These are phyloP conservation scores for Gorgonomyces haynaldii DNA, from an alignment of 192 early-diverging fungal species.

Conservation along the genomic window DNA sequence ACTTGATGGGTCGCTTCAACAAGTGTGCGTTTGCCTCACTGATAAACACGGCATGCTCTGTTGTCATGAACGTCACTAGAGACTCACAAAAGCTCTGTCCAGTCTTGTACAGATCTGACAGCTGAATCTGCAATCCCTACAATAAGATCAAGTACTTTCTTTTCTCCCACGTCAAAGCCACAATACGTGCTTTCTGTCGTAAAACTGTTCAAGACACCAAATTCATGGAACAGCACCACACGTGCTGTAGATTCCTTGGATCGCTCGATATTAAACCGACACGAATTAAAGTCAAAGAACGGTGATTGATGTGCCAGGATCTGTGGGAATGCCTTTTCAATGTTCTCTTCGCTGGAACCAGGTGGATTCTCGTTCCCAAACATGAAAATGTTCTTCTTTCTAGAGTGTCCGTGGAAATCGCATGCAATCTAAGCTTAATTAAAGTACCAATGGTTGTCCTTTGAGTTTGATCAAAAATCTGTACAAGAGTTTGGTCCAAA, in stretches of 20 bases:
- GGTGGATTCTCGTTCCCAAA: slow-evolving; percentile 36
- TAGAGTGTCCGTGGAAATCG: slow-evolving; percentile 46
- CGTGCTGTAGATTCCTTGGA: slow-evolving; percentile 38
- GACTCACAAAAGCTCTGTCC: slow-evolving; percentile 30
- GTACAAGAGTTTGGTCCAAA: slow-evolving; percentile 33
- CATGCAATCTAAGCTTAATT: slow-evolving; percentile 19
- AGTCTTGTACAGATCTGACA: slow-evolving; percentile 25
- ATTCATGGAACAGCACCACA: slow-evolving; percentile 34
- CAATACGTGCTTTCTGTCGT: slow-evolving; percentile 40
- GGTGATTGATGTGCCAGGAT: slow-evolving; percentile 28
- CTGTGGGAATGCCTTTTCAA: slow-evolving; percentile 27
- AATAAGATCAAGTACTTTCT: slow-evolving; percentile 20
- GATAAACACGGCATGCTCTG: too few relatives aligned
- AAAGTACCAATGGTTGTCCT: slow-evolving; percentile 15
- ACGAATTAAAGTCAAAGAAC: slow-evolving; percentile 24
- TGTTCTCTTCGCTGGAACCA: slow-evolving; percentile 16
- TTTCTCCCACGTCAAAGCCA: slow-evolving; percentile 32
- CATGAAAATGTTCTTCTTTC: slow-evolving; percentile 39
- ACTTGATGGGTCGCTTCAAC: too few relatives aligned
- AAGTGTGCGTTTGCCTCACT: too few relatives aligned
- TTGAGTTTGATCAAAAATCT: slow-evolving; percentile 23
- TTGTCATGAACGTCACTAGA: too few relatives aligned
- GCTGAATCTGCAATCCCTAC: slow-evolving; percentile 33
- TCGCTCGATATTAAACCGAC: slow-evolving; percentile 27
- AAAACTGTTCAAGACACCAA: slow-evolving; percentile 30